A percentile compares a stretch with the other conserved stretches of the same genome.
Evolutionary conservation across 176 grass and related monocot genomes (phyloP).

Genomic region (Zizania latifolia): DNA sequence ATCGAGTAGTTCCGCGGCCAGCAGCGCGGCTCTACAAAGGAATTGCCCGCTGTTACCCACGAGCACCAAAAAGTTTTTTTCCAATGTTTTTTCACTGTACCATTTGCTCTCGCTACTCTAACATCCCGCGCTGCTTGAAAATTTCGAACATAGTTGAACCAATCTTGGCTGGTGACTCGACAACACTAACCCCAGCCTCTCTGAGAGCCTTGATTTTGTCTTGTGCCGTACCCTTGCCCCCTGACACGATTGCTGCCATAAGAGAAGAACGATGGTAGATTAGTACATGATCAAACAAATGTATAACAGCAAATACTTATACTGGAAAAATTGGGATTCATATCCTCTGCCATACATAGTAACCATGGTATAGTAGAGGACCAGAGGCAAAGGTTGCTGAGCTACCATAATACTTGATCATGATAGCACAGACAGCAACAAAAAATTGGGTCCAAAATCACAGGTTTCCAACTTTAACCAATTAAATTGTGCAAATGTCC

Average conservation of each 20-base stretch:
- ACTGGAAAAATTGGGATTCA: neutral
- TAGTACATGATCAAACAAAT: conserved; percentile 9
- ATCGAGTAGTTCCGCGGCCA: conserved; percentile 8
- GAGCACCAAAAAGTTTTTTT: conserved; percentile 42
- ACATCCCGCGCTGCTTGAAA: conserved; percentile 86
- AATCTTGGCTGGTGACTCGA: conserved; percentile 94
- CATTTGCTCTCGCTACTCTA: conserved; percentile 51
- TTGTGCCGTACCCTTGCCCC: conserved; percentile 89
- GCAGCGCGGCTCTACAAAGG: conserved; percentile 20
- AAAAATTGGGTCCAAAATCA: neutral
- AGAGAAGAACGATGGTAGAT: neutral
- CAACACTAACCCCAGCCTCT: conserved; percentile 86
- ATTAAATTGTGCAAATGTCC: neutral
- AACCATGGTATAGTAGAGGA: neutral
- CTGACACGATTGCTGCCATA: conserved; percentile 83
- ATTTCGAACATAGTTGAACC: conserved; percentile 71
- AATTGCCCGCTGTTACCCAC: conserved; percentile 37
- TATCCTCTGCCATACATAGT: neutral
- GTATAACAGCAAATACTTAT: neutral
- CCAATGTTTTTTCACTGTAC: conserved; percentile 46
- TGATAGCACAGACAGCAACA: neutral
- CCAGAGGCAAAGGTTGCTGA: neutral
- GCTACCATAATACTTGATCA: neutral
- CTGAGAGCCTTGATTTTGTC: conserved; percentile 91
- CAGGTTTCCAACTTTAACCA: neutral